phyloP scores from a whole-genome alignment of 2,329 filamentous ascomycete genomes.

The Epichloe festucae region DNA sequence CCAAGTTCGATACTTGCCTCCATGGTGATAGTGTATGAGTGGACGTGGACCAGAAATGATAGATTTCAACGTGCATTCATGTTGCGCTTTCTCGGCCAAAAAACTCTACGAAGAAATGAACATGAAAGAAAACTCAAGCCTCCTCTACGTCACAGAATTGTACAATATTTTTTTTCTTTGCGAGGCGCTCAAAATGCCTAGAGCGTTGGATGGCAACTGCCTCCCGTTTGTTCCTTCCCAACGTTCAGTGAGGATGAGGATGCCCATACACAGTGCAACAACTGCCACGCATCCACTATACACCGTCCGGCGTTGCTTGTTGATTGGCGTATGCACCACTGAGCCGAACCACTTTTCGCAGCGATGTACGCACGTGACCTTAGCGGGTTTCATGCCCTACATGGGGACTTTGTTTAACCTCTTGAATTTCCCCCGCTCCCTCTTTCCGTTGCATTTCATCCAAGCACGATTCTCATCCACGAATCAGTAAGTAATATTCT shows the following conservation, averaged over 20 bases:
- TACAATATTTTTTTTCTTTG: not conserved
- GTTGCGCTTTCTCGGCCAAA: not conserved
- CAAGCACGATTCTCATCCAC: constrained; percentile 33
- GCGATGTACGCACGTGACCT: constrained; percentile 17
- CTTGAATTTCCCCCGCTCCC: constrained; percentile 16
- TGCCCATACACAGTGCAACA: not conserved
- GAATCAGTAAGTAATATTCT: constrained; percentile 24
- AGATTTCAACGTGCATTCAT: not conserved
- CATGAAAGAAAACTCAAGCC: too few species aligned
- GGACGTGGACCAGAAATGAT: not conserved
- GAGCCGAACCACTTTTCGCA: not conserved
- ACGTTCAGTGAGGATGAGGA: not conserved
- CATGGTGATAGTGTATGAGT: constrained; percentile 1
- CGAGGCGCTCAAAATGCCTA: not conserved
- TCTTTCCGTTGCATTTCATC: constrained; percentile 24
- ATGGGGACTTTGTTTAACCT: constrained; percentile 17
- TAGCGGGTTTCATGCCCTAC: constrained; percentile 26
- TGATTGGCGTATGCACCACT: not conserved
- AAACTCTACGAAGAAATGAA: not conserved
- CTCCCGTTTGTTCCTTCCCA: not conserved
- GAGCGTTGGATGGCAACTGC: not conserved
- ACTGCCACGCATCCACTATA: not conserved
- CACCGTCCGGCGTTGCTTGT: not conserved
- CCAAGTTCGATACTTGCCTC: not conserved
- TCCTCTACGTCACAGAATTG: not conserved